phyloP scores from a whole-genome alignment of 306 rosid genomes.

The Rubus idaeus region DNA sequence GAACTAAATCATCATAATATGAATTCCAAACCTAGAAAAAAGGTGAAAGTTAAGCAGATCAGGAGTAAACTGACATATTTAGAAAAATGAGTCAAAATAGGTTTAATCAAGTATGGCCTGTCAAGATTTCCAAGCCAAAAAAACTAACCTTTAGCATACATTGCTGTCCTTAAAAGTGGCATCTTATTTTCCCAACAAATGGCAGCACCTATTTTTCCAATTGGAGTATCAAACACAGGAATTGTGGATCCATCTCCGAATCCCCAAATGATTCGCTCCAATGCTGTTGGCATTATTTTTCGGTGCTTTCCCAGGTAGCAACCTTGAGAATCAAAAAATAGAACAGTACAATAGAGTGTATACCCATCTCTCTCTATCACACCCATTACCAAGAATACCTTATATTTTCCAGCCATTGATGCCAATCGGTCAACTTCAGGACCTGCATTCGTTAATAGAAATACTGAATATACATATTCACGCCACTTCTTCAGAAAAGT shows the following conservation, averaged over 20 bases:
- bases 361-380: conserved; percentile 94
- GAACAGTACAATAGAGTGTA: conserved; percentile 80
- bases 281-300: conserved; percentile 81
- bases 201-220: conserved; percentile 92
- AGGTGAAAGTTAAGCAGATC: not conserved
- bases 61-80: not conserved
- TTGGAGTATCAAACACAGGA: conserved; percentile 81
- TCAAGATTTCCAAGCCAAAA: not conserved
- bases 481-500: not conserved
- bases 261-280: conserved; percentile 91
- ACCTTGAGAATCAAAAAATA: conserved; percentile 90
- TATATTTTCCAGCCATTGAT: conserved; percentile 90
- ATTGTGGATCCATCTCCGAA: conserved; percentile 96
- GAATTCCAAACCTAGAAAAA: not conserved
- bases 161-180: conserved; percentile 87
- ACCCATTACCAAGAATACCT: conserved; percentile 81
- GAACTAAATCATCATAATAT: not conserved
- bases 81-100: not conserved
- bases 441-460: conserved; percentile 41
- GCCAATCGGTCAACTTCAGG: conserved; percentile 93
- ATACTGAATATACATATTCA: not conserved
- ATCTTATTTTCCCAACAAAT: conserved; percentile 94
- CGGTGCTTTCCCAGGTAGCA: conserved; percentile 88
- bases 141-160: conserved; percentile 88
- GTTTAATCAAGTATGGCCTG: not conserved